Conservation (phyloP, 176 grass and related monocot genomes). For the Lolium rigidum region DNA sequence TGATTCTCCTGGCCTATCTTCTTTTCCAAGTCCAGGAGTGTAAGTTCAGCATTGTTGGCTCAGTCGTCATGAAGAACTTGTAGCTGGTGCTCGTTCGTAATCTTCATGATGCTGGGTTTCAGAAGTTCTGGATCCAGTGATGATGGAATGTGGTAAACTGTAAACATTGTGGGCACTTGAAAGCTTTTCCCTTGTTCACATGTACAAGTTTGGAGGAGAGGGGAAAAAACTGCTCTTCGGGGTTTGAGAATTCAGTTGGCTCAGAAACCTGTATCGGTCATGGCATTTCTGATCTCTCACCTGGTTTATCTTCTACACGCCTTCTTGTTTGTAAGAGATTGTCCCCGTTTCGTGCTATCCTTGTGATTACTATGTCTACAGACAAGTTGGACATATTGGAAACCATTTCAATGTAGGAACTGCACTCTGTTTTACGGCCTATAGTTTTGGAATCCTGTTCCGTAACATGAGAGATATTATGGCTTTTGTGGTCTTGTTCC, state of each 20-base stretch:
- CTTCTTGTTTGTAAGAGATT: neutral
- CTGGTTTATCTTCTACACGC: neutral
- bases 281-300: neutral
- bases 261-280: neutral
- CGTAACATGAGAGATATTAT: too few relatives aligned
- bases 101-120: slow-evolving; percentile 27
- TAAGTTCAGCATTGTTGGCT: slow-evolving; percentile 21
- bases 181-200: neutral
- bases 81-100: slow-evolving; percentile 8
- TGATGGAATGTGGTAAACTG: slow-evolving; percentile 39
- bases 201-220: slow-evolving; percentile 20
- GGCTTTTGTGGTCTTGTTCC: too few relatives aligned
- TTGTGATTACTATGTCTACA: neutral
- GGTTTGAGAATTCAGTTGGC: slow-evolving; percentile 25
- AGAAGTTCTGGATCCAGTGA: slow-evolving; percentile 37
- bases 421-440: neutral
- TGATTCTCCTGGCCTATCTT: neutral
- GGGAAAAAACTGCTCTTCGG: neutral
- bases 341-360: neutral
- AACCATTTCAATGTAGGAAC: slow-evolving; percentile 1
- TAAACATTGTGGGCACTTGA: neutral
- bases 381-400: neutral
- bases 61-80: neutral
- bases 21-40: slow-evolving; percentile 14
- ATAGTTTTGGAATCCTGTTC: neutral